Evolutionary conservation across 2,329 filamentous ascomycete species (phyloP).

Genomic region (Verticillium tricorpus): DNA sequence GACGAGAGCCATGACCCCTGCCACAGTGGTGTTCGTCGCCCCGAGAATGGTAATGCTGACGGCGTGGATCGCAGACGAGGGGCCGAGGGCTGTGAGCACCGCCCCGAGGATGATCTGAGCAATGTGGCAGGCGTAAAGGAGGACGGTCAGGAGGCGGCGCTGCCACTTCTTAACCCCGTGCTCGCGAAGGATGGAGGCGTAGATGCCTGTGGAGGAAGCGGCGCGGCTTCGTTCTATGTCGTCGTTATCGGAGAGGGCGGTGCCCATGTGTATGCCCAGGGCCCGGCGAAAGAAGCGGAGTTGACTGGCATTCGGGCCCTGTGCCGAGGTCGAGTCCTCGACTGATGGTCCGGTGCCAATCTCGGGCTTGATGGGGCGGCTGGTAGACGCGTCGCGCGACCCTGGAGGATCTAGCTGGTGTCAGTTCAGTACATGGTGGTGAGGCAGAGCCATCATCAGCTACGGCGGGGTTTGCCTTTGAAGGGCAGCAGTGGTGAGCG

Average conservation of each 20-base stretch:
- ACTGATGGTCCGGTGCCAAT: background rate
- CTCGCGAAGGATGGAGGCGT: constrained; percentile 29
- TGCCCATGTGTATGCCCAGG: constrained; percentile 34
- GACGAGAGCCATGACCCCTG: constrained; percentile 54
- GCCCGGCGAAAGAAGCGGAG: constrained; percentile 38
- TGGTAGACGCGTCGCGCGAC: background rate
- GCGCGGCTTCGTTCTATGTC: constrained; percentile 29
- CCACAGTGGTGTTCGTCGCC: constrained; percentile 58
- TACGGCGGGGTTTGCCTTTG: background rate
- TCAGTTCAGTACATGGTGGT: background rate
- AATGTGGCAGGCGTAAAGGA: constrained; percentile 39
- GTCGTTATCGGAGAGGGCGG: constrained; percentile 13
- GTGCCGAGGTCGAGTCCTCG: background rate
- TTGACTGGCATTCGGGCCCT: constrained; percentile 28
- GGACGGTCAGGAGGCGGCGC: constrained; percentile 25
- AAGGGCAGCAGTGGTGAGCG: background rate
- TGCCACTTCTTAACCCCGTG: constrained; percentile 26
- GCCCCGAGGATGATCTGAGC: constrained; percentile 43
- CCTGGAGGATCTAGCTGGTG: background rate
- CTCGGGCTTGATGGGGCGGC: background rate
- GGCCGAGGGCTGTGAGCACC: constrained; percentile 39
- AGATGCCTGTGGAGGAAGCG: constrained; percentile 32
- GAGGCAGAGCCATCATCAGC: background rate
- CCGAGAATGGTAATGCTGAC: constrained; percentile 53
- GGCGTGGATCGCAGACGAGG: constrained; percentile 41